Percentiles rank a stretch among this genome's conserved stretches.
Evolutionary conservation across 495 filamentous ascomycete species (phyloP).

Genomic region (Cenococcum geophilum): DNA sequence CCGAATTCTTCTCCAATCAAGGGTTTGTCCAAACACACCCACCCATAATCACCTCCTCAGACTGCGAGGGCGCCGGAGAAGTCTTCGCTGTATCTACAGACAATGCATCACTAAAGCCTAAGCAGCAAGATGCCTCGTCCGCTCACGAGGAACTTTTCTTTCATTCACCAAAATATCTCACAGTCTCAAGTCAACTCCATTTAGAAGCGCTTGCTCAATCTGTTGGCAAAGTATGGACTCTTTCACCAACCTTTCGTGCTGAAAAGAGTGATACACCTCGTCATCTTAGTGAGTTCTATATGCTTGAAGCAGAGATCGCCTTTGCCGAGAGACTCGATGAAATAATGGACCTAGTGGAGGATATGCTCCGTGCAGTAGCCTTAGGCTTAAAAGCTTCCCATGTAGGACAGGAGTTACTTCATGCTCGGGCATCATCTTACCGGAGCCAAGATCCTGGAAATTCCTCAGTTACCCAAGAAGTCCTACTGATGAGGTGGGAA

Average conservation of each 20-base stretch:
- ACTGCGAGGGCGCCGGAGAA: slow-evolving; percentile 94
- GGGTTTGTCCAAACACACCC: slow-evolving; percentile 84
- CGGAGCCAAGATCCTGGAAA: slow-evolving; percentile 38
- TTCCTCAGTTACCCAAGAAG: slow-evolving; percentile 36
- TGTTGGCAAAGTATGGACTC: slow-evolving; percentile 84
- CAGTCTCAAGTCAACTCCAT: slow-evolving; percentile 91
- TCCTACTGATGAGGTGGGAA: slow-evolving; percentile 63
- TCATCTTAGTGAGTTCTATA: slow-evolving; percentile 96
- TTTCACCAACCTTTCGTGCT: slow-evolving; percentile 89
- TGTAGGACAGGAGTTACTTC: slow-evolving; percentile 57
- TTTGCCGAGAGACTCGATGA: slow-evolving; percentile 63
- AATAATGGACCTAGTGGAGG: slow-evolving; percentile 74
- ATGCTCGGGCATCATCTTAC: slow-evolving; percentile 39
- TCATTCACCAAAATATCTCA: slow-evolving; percentile 85
- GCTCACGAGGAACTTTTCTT: slow-evolving; percentile 57
- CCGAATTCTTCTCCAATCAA: slow-evolving; percentile 60
- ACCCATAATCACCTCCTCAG: slow-evolving; percentile 91
- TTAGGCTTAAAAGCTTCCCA: slow-evolving; percentile 49
- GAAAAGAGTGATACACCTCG: slow-evolving; percentile 91
- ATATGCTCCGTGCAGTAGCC: slow-evolving; percentile 61
- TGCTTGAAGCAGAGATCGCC: slow-evolving; percentile 86
- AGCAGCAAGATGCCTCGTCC: slow-evolving; percentile 27
- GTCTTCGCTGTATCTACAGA: slow-evolving; percentile 65
- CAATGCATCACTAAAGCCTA: slow-evolving; percentile 5
- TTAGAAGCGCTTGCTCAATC: slow-evolving; percentile 87